Evolutionary conservation across 192 early-diverging fungal species (phyloP), one percentile per base, ranked within the genome.

Genomic region (Pilaira anomala): DNA sequence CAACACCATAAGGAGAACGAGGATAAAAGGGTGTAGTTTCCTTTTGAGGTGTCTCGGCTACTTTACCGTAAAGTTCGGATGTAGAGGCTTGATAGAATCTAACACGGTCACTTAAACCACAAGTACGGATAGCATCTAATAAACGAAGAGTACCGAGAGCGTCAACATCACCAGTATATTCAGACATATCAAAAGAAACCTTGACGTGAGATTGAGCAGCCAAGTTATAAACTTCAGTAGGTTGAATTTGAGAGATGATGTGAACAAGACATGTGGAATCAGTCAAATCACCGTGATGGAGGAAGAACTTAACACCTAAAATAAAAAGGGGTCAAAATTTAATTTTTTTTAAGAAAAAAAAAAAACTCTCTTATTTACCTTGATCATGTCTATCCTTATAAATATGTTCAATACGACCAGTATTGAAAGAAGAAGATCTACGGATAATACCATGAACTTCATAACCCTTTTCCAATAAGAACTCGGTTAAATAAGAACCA

Each of bases 11-110:
- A 21, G 89, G 89, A 18, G 87, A 89, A 57, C 89, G 81, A 53
- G 88, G 89, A 71, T 91, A 91, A 71, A 91, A 91, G 12, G 88
- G 89, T 8, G 89, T 90, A n/a, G 80, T 91, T 69, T 91, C 89
- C 65, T 76, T 86, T 67, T 90, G 88, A 22, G 88, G 88, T 16
- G 83, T 88, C 65, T 91, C 89, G 9, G 76, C 80, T 6, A 86
- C 89, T 66, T 89, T 90, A 57, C 89, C 89, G 62, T 89, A 90
- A 41, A 90, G 77, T 63, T 91, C 88, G 53, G 84, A 88, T 25
- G 88, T 90, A 42, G 82, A 85, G 12, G 88, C 89, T 66, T 84
- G 83, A 67, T 84, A 84, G 68, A 84, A 84, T 52, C 78, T 78
- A 30, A 85, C 81, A 36, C 80, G 76, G 28, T 87, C 61, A 3